Base-by-base conservation (phyloP, 306 rosid species). In the Datisca glomerata region DNA sequence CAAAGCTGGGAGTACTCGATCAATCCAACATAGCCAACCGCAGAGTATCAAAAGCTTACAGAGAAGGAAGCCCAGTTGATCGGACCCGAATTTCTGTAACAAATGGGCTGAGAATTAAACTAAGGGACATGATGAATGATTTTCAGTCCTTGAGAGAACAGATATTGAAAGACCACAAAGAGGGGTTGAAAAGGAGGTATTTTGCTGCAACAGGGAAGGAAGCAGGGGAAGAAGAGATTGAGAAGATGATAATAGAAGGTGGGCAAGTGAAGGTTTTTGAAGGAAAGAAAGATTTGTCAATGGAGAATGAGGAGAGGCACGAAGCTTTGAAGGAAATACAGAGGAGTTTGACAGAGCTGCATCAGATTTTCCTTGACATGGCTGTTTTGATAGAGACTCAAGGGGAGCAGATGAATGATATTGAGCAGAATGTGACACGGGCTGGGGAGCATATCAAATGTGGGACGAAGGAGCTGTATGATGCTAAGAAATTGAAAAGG, bases 11-110 rank as follows among this genome's bases (percentile, higher is more conserved):
- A 49, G 25, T 15, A 0, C 48, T 57, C 20, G 64, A 57, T 31
- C 24, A 10, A 6, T 47, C 43, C 35, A 57, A 47, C 15, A 12
- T 48, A 12, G 47, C 49, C 10, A 57, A 57, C 40, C 48, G 55
- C 15, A 33, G 4, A 4, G 41, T 27, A 13, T 38, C 21, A 0
- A 15, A 9, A 8, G 28, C 9, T 6, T 47, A 47, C 41, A 57
- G 39, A 44, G 64, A 57, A 47, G 64, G 55, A 15, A 47, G 55
- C 49, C 49, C 55, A 1, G 48, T 57, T 47, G 47, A 57, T 29
- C 39, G 56, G 41, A 57, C 51, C 29, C 47, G 64, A 45, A 40
- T 57, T 20, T 38, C 64, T 0, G 64, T 57, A 14, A 47, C 55
- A 2, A 40, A 43, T 48, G 64, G 64, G 11, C 36, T 57, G 49